Base-by-base conservation (phyloP, 106 monocot genomes). In the Dendrobium catenatum region DNA sequence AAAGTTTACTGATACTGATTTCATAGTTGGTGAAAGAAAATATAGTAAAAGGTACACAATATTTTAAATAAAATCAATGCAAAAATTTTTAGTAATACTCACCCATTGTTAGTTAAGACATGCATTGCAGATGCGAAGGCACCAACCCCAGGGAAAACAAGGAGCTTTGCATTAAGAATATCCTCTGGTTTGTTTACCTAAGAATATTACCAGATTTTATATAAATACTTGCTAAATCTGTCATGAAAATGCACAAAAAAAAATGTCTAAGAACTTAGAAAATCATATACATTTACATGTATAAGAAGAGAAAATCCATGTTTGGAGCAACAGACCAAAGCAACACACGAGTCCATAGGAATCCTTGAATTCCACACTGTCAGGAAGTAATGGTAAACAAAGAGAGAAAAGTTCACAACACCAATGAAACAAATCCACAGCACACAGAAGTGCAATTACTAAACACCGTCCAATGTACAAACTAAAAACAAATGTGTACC, bases 141-240 rank as follows among this genome's bases (percentile, higher is more conserved):
- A 4, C 93, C 95, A 26, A 95, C 93, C 18, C 91, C 95, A 82
- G 95, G 93, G n/a, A 95, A 95, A 56, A 95, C 81, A 76, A 95
- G 91, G 20, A 85, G 77, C 43, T 93, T 77, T 22, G 95, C 93
- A 84, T 72, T 82, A 22, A 91, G 78, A 75, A 93, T 95, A 73
- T 95, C 95, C 73, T 95, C 85, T 67, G 95, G 86, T 17, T 82
- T 90, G 73, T 88, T 81, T 66, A 94, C 94, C 94, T 94, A 58
- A 6, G 77, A 75, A 70, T 9, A 13, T 74, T 74, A 74, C 43
- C 42, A 74, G 1, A 19, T 42, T 42, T 74, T 19, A 74, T 43
- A 74, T 74, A 44, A 74, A 31, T 43, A 8, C 6, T 74, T 11
- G 18, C 5, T 20, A 17, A 42, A 74, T 20, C 9, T 74, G 74